phyloP scores from a whole-genome alignment of 768 basidiomycete species.

The Kwoniella sp. region DNA sequence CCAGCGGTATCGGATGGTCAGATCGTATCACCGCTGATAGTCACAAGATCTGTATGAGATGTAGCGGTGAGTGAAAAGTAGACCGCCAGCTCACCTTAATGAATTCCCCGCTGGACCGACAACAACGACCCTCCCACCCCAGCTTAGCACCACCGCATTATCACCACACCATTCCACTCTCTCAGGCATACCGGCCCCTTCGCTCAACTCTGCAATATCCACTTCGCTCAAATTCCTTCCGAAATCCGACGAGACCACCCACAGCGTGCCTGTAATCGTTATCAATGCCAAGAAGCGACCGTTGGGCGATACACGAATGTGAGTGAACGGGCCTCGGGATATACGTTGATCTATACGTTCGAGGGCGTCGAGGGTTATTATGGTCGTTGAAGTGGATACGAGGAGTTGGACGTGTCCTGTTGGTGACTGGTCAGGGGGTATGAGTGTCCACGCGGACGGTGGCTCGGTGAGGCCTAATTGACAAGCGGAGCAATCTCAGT shows the following conservation, averaged over 20 bases:
- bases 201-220: constrained; percentile 56
- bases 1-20: not conserved
- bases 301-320: constrained; percentile 86
- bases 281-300: constrained; percentile 87
- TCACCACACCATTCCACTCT: constrained; percentile 95
- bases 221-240: constrained; percentile 85
- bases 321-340: constrained; percentile 82
- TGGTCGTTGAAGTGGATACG: constrained; percentile 75
- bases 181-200: constrained; percentile 54
- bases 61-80: no score
- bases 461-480: constrained; percentile 76
- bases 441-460: constrained; percentile 81
- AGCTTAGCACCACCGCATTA: constrained; percentile 85
- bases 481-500: no score
- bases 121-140: constrained; percentile 73
- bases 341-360: constrained; percentile 82
- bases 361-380: constrained; percentile 82
- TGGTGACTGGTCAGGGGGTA: constrained; percentile 85
- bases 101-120: constrained; percentile 92
- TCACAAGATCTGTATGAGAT: no score
- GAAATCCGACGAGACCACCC: constrained; percentile 96
- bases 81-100: constrained; percentile 67
- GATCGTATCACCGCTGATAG: not conserved
- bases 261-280: constrained; percentile 68
- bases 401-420: constrained; percentile 89